Percentiles rank a stretch among this genome's conserved stretches.
These are phyloP conservation scores for Solanum piurae DNA, from an alignment of 257 asterid species.

Conservation along the genomic window DNA sequence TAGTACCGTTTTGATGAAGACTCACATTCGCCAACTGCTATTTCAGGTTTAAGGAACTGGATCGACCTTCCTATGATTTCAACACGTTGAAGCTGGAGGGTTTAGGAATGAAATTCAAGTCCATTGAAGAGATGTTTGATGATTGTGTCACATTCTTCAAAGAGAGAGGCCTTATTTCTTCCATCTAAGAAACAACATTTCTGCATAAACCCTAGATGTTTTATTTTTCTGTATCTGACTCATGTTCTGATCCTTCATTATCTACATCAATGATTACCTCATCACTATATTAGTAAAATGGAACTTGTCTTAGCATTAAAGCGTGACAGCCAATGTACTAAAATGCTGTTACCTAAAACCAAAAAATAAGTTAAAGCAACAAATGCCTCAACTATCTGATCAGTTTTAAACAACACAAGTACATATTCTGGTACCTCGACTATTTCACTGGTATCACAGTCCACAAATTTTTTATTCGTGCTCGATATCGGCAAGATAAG, in stretches of 20 bases:
- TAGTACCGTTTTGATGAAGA: not conserved
- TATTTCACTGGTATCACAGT: not conserved
- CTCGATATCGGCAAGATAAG: not conserved
- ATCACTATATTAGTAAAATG: not conserved
- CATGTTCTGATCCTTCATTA: not conserved
- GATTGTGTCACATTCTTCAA: slow-evolving; percentile 51
- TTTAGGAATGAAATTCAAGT: slow-evolving; percentile 55
- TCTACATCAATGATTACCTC: not conserved
- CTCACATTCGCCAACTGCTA: not conserved
- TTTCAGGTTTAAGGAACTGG: slow-evolving; percentile 52
- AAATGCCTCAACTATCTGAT: not conserved
- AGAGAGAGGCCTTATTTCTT: slow-evolving; percentile 44
- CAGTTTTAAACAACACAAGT: not conserved
- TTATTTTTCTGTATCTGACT: not conserved
- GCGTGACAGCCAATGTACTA: not conserved
- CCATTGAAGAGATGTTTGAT: slow-evolving; percentile 73
- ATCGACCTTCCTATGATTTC: slow-evolving; percentile 53
- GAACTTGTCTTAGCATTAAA: not conserved
- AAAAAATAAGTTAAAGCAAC: not conserved
- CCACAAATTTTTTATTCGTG: not conserved
- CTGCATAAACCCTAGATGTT: not conserved
- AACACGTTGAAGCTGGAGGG: slow-evolving; percentile 38
- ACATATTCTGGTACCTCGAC: not conserved
- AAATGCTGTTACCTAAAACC: not conserved
- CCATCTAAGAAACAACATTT: not conserved